Percentiles rank a stretch among this genome's conserved stretches.
Evolutionary conservation across 257 asterid genomes (phyloP).

Genomic region (Osmanthus fragrans): DNA sequence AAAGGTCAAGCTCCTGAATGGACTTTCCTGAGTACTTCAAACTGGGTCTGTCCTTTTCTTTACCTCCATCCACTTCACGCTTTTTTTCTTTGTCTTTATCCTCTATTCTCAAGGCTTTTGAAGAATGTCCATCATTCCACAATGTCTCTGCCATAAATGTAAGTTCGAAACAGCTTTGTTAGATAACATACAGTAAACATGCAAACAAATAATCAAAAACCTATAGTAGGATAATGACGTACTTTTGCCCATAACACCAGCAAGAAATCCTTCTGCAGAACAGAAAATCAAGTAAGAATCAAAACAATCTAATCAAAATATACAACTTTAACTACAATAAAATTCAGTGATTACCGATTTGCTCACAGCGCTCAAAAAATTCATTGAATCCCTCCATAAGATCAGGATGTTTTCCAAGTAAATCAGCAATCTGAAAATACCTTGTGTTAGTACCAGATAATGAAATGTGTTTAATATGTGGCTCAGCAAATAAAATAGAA

Average conservation of each 20-base stretch:
- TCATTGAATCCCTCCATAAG: conserved; percentile 87
- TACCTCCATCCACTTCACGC: conserved; percentile 77
- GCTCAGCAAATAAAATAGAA: conserved; percentile 6
- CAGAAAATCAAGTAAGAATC: conserved; percentile 37
- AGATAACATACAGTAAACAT: conserved; percentile 19
- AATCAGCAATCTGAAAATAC: conserved; percentile 69
- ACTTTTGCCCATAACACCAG: conserved; percentile 95
- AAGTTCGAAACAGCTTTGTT: conserved; percentile 23
- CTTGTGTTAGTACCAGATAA: conserved; percentile 20
- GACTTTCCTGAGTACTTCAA: conserved; percentile 90
- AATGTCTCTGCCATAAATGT: conserved; percentile 56
- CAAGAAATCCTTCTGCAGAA: conserved; percentile 90
- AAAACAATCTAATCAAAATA: conserved; percentile 10
- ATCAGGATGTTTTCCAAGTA: conserved; percentile 89
- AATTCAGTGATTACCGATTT: conserved; percentile 57
- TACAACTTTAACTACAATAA: conserved; percentile 17
- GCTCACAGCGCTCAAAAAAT: conserved; percentile 86
- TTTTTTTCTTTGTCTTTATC: conserved; percentile 83
- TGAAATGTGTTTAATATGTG: background rate
- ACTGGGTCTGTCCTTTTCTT: conserved; percentile 77
- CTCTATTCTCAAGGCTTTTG: conserved; percentile 58
- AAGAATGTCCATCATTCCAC: conserved; percentile 80
- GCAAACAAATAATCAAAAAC: conserved; percentile 9
- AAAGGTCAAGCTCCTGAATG: conserved; percentile 95
- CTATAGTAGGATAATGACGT: conserved; percentile 33